Evolutionary conservation across 1,139 yeast species (phyloP), one percentile per base, ranked within the genome.

Genomic region (Geotrichum carabidarum): DNA sequence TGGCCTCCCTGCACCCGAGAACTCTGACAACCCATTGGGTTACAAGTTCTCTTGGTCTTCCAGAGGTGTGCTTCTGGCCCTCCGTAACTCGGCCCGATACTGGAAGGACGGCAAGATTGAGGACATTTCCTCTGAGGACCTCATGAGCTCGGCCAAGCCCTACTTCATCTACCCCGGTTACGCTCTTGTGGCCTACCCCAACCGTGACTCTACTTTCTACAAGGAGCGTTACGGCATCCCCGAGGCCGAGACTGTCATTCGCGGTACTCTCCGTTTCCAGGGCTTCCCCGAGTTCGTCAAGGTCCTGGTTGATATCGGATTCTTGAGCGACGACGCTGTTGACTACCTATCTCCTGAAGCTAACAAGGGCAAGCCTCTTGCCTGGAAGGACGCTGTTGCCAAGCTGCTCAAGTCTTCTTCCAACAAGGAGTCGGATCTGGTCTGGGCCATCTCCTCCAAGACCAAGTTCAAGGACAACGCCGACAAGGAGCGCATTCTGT

Each of bases 41-140:
- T 93, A 93, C 82, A 93, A 93, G 78, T 93, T 93, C 76, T 91
- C 98, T 47, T 93, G 99, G 99, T 89, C 97, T 46, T 90, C 98
- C 48, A 84, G 99, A 74, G 99, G 99, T 74, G 98, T 93, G 47
- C 78, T 93, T 68, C 81, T 93, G 67, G 99, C 99, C 30, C 81
- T 93, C 70, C 85, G 96, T 79, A 93, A 93, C 78, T 78, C 86
- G 59, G 99, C 99, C 62, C 83, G 81, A 68, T 91, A 83, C 78
- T 91, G 85, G 82, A 77, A 84, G 74, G 84, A 89, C 68, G 98
- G 97, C 66, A 72, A 88, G 70, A 74, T 89, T 64, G 95, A 80
- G 59, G 81, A 83, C 51, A 84, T 93, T 66, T 78, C 81, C 58
- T 89, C 96, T 53, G 95, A 88, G 71, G 96, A 89, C 65, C 81